phyloP scores from a whole-genome alignment of 2,329 filamentous ascomycete species.

The Aquanectria penicillioides region DNA sequence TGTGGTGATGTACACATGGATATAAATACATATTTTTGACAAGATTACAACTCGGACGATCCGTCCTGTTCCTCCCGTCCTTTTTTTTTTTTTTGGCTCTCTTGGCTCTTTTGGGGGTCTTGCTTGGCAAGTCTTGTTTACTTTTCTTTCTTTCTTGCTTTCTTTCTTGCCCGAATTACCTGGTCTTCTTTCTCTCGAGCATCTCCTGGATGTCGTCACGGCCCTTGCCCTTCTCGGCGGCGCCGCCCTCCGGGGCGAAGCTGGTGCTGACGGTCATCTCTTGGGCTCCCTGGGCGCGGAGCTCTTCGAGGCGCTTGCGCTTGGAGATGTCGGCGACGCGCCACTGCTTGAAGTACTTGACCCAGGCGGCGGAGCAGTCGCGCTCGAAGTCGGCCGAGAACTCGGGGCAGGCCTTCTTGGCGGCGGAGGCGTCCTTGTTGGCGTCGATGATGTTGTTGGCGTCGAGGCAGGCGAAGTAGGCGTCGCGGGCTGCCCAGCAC shows the following conservation, averaged over 20 bases:
- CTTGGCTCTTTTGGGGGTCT: too few relatives aligned
- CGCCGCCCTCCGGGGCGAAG: conserved; percentile 49
- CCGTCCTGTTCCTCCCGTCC: neutral
- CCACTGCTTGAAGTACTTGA: conserved; percentile 98
- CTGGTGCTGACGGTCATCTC: conserved; percentile 59
- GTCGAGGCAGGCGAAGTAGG: conserved; percentile 90
- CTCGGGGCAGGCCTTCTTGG: conserved; percentile 51
- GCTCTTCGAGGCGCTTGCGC: conserved; percentile 78
- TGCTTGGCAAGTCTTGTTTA: too few relatives aligned
- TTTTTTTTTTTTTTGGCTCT: neutral
- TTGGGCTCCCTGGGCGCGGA: conserved; percentile 77
- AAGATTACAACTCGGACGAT: neutral
- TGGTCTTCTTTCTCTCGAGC: conserved; percentile 50
- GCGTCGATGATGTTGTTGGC: conserved; percentile 81
- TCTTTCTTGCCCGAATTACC: conserved; percentile 20
- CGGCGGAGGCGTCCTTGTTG: conserved; percentile 53
- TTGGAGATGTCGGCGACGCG: conserved; percentile 92
- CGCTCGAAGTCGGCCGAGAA: conserved; percentile 73
- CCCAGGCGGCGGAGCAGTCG: conserved; percentile 92
- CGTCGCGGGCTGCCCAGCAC: conserved; percentile 92
- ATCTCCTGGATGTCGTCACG: conserved; percentile 52
- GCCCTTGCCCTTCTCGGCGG: conserved; percentile 43
- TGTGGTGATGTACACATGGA: conserved; percentile 21
- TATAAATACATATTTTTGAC: conserved; percentile 21
- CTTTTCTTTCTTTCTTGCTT: conserved; percentile 4